Percentiles rank a stretch among this genome's conserved stretches.
Conservation (phyloP, 73 alveolate species). For the Chromera velia region DNA sequence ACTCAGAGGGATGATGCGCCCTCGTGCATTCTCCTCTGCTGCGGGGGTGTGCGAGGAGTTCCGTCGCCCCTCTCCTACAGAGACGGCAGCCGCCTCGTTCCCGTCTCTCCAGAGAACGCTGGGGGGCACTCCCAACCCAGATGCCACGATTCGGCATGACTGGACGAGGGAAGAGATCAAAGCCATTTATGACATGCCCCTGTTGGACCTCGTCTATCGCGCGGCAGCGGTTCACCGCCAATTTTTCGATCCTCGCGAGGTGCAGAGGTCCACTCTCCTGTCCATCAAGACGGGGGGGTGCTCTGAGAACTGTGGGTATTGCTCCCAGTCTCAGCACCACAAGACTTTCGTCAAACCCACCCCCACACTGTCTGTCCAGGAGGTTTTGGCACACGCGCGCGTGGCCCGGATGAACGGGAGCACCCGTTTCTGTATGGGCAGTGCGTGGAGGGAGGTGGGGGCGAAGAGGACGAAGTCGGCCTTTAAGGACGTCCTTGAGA, state of each 20-base stretch:
- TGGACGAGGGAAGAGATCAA: constrained; percentile 29
- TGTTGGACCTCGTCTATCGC: constrained; percentile 25
- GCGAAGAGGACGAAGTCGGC: constrained; percentile 32
- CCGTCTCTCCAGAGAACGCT: no score
- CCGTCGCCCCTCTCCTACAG: no score
- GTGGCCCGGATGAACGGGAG: constrained; percentile 21
- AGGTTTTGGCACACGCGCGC: constrained; percentile 30
- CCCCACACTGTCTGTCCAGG: constrained; percentile 20
- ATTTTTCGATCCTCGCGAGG: constrained; percentile 13
- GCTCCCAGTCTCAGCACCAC: constrained; percentile 36
- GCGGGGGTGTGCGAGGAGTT: no score
- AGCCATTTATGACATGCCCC: constrained; percentile 8
- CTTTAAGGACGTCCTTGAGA: constrained; percentile 21
- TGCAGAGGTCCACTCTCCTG: constrained; percentile 14
- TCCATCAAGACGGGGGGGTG: constrained; percentile 44
- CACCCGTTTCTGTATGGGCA: constrained; percentile 40
- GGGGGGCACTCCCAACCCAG: no score
- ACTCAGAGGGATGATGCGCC: no score
- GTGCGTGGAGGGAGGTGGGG: constrained; percentile 42
- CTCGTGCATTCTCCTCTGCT: no score
- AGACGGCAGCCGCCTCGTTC: no score
- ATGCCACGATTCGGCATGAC: constrained; percentile 34
- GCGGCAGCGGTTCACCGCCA: constrained; percentile 29
- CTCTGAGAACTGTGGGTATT: constrained; percentile 30
- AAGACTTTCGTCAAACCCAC: constrained; percentile 36